These are phyloP conservation scores for Raddia guianensis DNA, from an alignment of 176 grass and related monocot species.

Conservation along the genomic window DNA sequence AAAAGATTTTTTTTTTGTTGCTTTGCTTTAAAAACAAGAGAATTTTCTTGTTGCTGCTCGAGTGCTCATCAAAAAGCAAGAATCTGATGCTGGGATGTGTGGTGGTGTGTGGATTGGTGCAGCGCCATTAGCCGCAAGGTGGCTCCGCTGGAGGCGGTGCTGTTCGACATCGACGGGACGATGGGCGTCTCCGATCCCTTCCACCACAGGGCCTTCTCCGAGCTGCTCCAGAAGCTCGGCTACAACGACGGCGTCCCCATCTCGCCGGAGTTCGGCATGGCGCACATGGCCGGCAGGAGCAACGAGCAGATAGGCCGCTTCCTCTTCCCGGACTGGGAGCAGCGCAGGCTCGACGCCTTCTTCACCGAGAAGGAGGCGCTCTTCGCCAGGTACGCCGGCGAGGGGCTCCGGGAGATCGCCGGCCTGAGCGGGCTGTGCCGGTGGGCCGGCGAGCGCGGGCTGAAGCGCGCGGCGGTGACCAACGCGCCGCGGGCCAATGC, in stretches of 20 bases:
- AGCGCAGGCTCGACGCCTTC: slow-evolving; percentile 48
- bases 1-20: no score
- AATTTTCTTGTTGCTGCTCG: neutral
- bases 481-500: slow-evolving; percentile 82
- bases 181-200: slow-evolving; percentile 74
- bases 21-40: no score
- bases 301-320: slow-evolving; percentile 60
- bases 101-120: neutral
- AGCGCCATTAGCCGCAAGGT: slow-evolving; percentile 45
- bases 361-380: slow-evolving; percentile 75
- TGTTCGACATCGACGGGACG: slow-evolving; percentile 90
- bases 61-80: neutral
- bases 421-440: slow-evolving; percentile 57
- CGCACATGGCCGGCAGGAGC: slow-evolving; percentile 73
- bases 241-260: slow-evolving; percentile 79
- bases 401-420: slow-evolving; percentile 65
- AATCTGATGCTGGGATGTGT: neutral
- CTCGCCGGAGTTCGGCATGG: slow-evolving; percentile 70
- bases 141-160: slow-evolving; percentile 63
- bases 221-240: slow-evolving; percentile 65
- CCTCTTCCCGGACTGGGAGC: slow-evolving; percentile 81
- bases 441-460: slow-evolving; percentile 52
- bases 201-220: slow-evolving; percentile 71
- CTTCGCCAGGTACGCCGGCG: slow-evolving; percentile 61
- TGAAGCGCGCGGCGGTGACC: slow-evolving; percentile 74